Percentiles rank a stretch among this genome's conserved stretches.
These are phyloP conservation scores for Mycena filopes DNA, from an alignment of 768 basidiomycete genomes.

Conservation along the genomic window DNA sequence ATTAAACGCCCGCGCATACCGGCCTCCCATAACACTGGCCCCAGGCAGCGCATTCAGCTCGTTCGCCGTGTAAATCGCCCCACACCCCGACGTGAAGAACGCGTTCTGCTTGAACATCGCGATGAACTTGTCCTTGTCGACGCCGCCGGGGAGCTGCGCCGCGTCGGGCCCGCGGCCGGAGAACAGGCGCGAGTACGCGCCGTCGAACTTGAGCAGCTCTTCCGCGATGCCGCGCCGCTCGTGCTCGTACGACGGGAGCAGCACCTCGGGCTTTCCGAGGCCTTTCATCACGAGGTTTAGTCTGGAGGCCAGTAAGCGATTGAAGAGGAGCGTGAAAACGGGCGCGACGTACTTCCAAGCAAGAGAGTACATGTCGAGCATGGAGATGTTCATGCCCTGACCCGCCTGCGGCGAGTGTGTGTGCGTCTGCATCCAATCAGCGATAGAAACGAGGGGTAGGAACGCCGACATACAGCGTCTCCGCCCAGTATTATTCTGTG, in stretches of 20 bases:
- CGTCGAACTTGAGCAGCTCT: slow-evolving; percentile 54
- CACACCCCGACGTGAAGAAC: slow-evolving; percentile 34
- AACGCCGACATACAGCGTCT: slow-evolving; percentile 41
- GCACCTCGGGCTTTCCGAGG: slow-evolving; percentile 29
- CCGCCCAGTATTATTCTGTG: slow-evolving; percentile 54
- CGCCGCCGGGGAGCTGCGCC: slow-evolving; percentile 27
- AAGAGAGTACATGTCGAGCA: slow-evolving; percentile 34
- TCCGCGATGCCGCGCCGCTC: slow-evolving; percentile 53
- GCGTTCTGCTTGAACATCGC: slow-evolving; percentile 36
- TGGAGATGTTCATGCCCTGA: slow-evolving; percentile 49
- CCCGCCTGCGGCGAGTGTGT: slow-evolving; percentile 42
- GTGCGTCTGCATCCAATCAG: slow-evolving; percentile 27
- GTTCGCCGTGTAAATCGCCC: slow-evolving; percentile 31
- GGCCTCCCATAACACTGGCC: slow-evolving; percentile 5
- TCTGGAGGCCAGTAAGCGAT: neutral
- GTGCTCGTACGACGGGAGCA: slow-evolving; percentile 45
- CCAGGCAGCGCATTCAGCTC: slow-evolving; percentile 30
- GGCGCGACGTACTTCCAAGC: slow-evolving; percentile 29
- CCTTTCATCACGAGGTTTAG: slow-evolving; percentile 34
- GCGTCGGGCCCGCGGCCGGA: slow-evolving; percentile 39
- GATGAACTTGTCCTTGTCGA: slow-evolving; percentile 33
- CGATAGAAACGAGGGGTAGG: neutral
- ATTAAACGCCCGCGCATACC: slow-evolving; percentile 23
- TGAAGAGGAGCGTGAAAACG: no score
- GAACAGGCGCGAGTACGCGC: slow-evolving; percentile 50